Evolutionary conservation across 495 filamentous ascomycete species (phyloP).

Genomic region (Penicillium cinerascens): DNA sequence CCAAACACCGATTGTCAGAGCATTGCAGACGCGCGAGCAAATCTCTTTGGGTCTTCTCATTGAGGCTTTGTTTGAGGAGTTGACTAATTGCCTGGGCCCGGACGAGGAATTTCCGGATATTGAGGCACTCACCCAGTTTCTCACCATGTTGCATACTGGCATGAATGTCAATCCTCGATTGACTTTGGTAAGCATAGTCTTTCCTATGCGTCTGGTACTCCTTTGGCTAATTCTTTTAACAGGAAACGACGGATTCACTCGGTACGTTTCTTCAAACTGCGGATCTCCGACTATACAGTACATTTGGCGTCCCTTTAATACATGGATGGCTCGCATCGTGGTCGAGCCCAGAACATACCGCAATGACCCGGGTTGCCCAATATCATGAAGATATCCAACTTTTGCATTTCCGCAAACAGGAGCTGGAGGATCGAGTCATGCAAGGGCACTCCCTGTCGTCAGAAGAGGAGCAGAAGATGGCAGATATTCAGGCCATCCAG

Average conservation of each 20-base stretch:
- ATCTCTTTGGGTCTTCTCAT: slow-evolving; percentile 81
- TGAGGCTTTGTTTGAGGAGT: slow-evolving; percentile 84
- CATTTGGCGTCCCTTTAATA: slow-evolving; percentile 83
- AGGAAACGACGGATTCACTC: slow-evolving; percentile 45
- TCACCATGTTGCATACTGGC: slow-evolving; percentile 86
- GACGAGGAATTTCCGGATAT: slow-evolving; percentile 76
- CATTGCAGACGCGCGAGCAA: slow-evolving; percentile 75
- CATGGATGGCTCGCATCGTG: slow-evolving; percentile 84
- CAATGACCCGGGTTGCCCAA: slow-evolving; percentile 67
- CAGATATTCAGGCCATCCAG: slow-evolving; percentile 79
- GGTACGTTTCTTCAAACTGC: slow-evolving; percentile 78
- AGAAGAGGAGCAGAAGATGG: slow-evolving; percentile 69
- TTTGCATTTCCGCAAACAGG: slow-evolving; percentile 80
- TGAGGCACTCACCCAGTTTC: slow-evolving; percentile 77
- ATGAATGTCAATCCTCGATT: slow-evolving; percentile 98
- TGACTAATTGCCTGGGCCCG: slow-evolving; percentile 60
- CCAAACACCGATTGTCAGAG: slow-evolving; percentile 70
- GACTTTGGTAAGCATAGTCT: slow-evolving; percentile 44
- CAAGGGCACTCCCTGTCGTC: slow-evolving; percentile 42
- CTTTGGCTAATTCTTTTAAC: background rate
- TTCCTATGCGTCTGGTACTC: background rate
- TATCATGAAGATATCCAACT: slow-evolving; percentile 91
- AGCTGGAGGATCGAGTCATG: slow-evolving; percentile 75
- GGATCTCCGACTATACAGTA: slow-evolving; percentile 83
- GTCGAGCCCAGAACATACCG: slow-evolving; percentile 57